These are phyloP conservation scores for Pelagophyceae sp. DNA, from an alignment of 352 stramenopile genomes.

Conservation along the genomic window DNA sequence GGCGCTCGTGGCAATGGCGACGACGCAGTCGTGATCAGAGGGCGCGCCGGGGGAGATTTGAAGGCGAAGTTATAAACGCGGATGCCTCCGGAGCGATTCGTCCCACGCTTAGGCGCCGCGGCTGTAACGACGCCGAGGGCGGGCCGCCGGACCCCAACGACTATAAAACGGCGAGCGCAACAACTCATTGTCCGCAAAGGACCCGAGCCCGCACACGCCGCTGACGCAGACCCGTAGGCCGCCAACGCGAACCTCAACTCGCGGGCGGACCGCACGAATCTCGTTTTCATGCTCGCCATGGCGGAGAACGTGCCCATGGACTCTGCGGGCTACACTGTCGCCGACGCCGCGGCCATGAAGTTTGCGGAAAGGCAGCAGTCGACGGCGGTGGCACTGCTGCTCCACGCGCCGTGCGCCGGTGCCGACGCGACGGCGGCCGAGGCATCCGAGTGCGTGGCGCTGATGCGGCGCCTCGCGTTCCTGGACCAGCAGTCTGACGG, in stretches of 20 bases:
- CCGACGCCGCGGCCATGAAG: background rate
- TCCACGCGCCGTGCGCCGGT: slow-evolving; percentile 16
- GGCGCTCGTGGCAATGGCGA: no score
- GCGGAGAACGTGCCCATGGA: slow-evolving; percentile 35
- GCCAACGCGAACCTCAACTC: slow-evolving; percentile 36
- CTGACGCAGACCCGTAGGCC: slow-evolving; percentile 28
- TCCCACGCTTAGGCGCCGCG: no score
- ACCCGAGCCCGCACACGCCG: slow-evolving; percentile 24
- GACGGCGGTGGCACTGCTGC: background rate
- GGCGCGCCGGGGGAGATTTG: no score
- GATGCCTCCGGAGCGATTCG: no score
- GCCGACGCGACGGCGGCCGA: background rate
- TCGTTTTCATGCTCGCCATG: slow-evolving; percentile 33
- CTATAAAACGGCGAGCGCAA: slow-evolving; percentile 24
- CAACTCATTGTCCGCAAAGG: slow-evolving; percentile 27
- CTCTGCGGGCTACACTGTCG: slow-evolving; percentile 23
- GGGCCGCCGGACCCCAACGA: slow-evolving; percentile 39
- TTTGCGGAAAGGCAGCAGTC: background rate
- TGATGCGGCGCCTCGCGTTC: slow-evolving; percentile 30
- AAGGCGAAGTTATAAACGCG: no score
- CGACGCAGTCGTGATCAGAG: no score
- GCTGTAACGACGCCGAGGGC: slow-evolving; percentile 39
- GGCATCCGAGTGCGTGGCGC: slow-evolving; percentile 1
- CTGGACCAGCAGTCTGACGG: slow-evolving; percentile 36
- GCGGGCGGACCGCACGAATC: slow-evolving; percentile 35